phyloP scores from a whole-genome alignment of 106 monocot genomes.

The Iris macrosiphon region DNA sequence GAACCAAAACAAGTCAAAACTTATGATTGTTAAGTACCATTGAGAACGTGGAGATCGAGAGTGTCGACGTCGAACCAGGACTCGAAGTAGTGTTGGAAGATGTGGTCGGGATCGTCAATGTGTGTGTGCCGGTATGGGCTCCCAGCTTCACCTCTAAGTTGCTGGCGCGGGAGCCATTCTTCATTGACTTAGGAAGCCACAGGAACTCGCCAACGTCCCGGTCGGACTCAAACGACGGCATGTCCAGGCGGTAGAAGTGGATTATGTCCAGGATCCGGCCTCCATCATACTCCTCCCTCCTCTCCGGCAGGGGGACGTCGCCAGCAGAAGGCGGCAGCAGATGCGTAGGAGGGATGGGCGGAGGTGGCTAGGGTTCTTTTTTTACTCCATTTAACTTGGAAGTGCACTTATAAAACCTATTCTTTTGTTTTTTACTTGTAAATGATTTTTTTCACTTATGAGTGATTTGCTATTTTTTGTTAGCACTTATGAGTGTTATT shows the following conservation, averaged over 20 bases:
- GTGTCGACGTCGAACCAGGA: constrained; percentile 7
- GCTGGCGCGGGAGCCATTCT: constrained; percentile 8
- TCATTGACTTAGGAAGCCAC: constrained; percentile 9
- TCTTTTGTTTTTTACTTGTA: too few relatives aligned
- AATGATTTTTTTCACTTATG: too few relatives aligned
- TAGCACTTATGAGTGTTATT: too few relatives aligned
- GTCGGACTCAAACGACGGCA: constrained; percentile 1
- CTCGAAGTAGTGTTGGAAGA: constrained; percentile 4
- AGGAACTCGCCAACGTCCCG: background rate
- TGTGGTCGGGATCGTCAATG: constrained; percentile 1
- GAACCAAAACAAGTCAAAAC: too few relatives aligned
- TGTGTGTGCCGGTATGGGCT: constrained; percentile 4
- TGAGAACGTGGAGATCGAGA: constrained; percentile 6
- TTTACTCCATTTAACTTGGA: too few relatives aligned
- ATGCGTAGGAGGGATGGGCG: too few relatives aligned
- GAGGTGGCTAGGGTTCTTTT: too few relatives aligned
- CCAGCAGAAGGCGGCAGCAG: too few relatives aligned
- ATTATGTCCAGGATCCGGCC: constrained; percentile 12
- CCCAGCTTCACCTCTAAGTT: constrained; percentile 4
- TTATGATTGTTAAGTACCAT: too few relatives aligned
- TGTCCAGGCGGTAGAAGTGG: constrained; percentile 8
- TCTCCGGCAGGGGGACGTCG: background rate
- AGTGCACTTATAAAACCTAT: too few relatives aligned
- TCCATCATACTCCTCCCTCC: constrained; percentile 4
- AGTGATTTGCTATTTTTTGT: too few relatives aligned